Evolutionary conservation across 2,329 filamentous ascomycete species (phyloP), one percentile per base, ranked within the genome.

Genomic region (Pseudogymnoascus destructans): DNA sequence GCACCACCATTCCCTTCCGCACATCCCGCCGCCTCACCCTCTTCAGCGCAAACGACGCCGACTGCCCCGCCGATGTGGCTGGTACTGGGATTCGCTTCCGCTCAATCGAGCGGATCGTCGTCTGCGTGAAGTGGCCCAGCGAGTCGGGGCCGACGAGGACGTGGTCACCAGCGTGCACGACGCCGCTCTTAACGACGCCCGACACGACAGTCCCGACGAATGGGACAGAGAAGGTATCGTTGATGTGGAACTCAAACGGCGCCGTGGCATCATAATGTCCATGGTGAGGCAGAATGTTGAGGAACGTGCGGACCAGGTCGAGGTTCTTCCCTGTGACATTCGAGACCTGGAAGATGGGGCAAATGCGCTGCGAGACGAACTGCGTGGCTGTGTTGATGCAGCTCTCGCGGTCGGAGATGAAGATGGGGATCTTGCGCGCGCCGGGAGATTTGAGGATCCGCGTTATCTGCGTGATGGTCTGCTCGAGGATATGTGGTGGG

Each of bases 221-320:
- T 1, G 93, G 93, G 3, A 98, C 93, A 0, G 91, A 96, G 77
- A 97, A 98, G 0, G 89, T 97, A 70, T 98, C 93, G 68, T 97
- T 98, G 63, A 98, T 81, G 61, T 95, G 85, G 65, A 97, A 96
- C 69, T 97, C 93, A 63, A 97, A 95, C 0, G 91, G 85, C 0
- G 88, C 89, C 52, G 89, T 84, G 15, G 85, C 78, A 69, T 97
- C 88, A 70, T 97, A 97, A 61, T 92, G 87, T 55, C 92, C 92
- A 65, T 96, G 89, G 65, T 95, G 91, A 0, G 93, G 93, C 3
- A 98, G 78, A 61, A 97, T 95, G 67, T 97, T 97, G 58, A 98
- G 74, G 71, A 98, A 98, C 0, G 86, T 88, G 58, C 92, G 86
- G 4, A 98, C 90, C 3, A 96, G 79, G 62, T 96, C 88, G 49